Conservation (phyloP, 805 yeast species). For the Starmerella vitae region DNA sequence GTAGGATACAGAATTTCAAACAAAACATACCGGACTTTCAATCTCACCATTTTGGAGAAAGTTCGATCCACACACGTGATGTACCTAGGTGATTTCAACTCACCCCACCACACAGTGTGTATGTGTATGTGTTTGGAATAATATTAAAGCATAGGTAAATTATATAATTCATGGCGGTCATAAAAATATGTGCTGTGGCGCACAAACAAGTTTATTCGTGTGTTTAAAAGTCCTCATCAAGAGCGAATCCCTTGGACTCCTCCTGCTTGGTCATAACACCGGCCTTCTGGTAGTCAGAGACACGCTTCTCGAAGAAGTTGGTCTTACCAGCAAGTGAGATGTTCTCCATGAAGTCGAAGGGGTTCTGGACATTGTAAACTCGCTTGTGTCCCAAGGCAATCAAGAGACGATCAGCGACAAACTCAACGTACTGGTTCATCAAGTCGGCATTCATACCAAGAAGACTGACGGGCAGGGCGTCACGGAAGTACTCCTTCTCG, state of each 20-base stretch:
- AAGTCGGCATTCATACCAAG: constrained; percentile 88
- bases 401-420: constrained; percentile 89
- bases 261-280: constrained; percentile 86
- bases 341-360: constrained; percentile 98
- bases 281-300: constrained; percentile 96
- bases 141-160: background rate
- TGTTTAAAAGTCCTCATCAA: constrained; percentile 86
- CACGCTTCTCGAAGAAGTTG: constrained; percentile 97
- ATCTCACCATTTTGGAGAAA: constrained; percentile 73
- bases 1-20: constrained; percentile 65
- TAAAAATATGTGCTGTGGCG: background rate
- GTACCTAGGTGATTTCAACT: no score
- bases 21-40: constrained; percentile 70
- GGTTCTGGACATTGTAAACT: constrained; percentile 75
- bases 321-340: constrained; percentile 97
- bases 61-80: no score
- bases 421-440: constrained; percentile 97
- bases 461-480: constrained; percentile 84
- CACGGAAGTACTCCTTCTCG: constrained; percentile 88
- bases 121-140: no score
- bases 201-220: background rate
- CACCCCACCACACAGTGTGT: no score
- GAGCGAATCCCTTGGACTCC: constrained; percentile 43
- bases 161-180: constrained; percentile 1
- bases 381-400: constrained; percentile 85